Base-by-base conservation (phyloP, 1,139 yeast species). In the Lipomyces yarrowii region DNA sequence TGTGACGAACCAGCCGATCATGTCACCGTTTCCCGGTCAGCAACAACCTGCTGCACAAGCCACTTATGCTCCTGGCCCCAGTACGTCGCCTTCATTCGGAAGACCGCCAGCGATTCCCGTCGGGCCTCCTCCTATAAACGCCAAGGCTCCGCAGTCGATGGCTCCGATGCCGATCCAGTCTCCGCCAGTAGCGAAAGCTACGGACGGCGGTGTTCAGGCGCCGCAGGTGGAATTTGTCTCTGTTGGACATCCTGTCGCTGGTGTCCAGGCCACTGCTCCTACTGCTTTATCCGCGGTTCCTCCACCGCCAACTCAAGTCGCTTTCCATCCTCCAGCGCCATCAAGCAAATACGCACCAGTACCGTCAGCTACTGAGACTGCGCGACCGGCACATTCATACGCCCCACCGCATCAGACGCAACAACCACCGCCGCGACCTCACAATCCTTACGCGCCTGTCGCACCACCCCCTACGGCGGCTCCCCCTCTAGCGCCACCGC, bases 1-100 rank as follows among this genome's bases (percentile, higher is more conserved):
- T 3, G 82, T 82, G 30, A 78, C 83, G 21, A 74, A 76, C 52
- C 73, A 70, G 15, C 72, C 76, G 11, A 78, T 81, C 62, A 68
- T 73, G 35, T 71, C 78, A 15, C 78, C 79, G 18, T 73, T 74
- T 69, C 76, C 75, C 10, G 70, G 70, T 51, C 75, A 73, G 63
- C 73, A 72, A 13, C 59, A 71, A 26, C 62, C 63, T 10, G 70
- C 74, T 18, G 66, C 71, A 8, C 67, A 69, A 33, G 60, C 70
- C 8, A 72, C 73, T 15, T 71, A 76, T 46, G 72, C 75, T 32
- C 73, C 74, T 52, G 75, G 74, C 33, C 59, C 73, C 39, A 46
- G 69, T 23, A 63, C 71, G 52, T 74, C 77, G 61, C 58, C 57
- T 11, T 42, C 73, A 1, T 72, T 68, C 60, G 71, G 71, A 23